phyloP scores from a whole-genome alignment of 768 basidiomycete species.

The Tricholomella constricta region DNA sequence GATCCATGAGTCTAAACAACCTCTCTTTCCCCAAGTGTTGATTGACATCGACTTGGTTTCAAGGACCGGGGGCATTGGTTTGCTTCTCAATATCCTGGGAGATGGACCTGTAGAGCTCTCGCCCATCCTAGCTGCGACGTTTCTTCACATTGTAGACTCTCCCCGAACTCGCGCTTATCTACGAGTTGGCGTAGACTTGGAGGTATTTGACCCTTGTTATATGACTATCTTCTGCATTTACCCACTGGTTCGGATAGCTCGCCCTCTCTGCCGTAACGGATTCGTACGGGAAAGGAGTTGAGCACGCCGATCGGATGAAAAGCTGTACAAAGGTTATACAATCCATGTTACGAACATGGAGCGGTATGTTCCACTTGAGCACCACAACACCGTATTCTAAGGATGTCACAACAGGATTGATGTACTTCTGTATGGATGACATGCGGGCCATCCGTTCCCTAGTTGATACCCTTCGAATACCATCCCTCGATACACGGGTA shows the following conservation, averaged over 20 bases:
- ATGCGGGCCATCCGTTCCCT: constrained; percentile 84
- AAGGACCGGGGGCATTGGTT: constrained; percentile 80
- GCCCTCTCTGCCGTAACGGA: constrained; percentile 90
- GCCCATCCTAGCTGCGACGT: constrained; percentile 74
- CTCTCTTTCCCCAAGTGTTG: constrained; percentile 55
- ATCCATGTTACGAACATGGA: constrained; percentile 88
- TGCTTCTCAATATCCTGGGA: constrained; percentile 83
- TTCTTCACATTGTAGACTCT: constrained; percentile 82
- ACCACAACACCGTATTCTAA: neutral
- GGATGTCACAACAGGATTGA: constrained; percentile 56
- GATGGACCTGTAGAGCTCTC: constrained; percentile 87
- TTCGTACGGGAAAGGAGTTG: constrained; percentile 81
- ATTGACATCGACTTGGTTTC: constrained; percentile 85
- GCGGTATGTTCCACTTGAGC: constrained; percentile 57
- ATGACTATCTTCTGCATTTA: neutral
- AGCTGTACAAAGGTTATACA: constrained; percentile 77
- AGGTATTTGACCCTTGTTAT: constrained; percentile 49
- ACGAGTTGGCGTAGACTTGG: constrained; percentile 82
- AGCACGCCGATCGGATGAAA: constrained; percentile 79
- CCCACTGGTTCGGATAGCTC: constrained; percentile 48
- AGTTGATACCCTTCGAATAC: constrained; percentile 84
- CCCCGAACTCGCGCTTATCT: constrained; percentile 81
- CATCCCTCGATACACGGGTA: constrained; percentile 84
- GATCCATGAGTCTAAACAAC: neutral
- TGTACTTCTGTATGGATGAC: constrained; percentile 93